A percentile compares a stretch with the other conserved stretches of the same genome.
phyloP scores from a whole-genome alignment of 179 eudicot genomes.

The Corrigiola litoralis region DNA sequence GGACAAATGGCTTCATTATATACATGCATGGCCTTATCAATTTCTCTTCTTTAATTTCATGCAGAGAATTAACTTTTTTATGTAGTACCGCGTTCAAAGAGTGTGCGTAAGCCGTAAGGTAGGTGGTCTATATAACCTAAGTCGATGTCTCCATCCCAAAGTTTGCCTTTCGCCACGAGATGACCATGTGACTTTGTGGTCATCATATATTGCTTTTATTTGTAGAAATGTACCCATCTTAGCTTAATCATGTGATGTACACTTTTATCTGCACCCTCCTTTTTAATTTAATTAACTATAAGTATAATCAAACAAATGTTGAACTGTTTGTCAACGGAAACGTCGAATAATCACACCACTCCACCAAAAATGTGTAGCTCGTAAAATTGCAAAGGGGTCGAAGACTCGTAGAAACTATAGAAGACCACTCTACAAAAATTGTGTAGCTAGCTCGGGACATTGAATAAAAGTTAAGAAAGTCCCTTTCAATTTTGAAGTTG shows the following conservation, averaged over 20 bases:
- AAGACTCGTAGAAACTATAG: background rate
- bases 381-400: background rate
- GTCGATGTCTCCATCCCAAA: conserved; percentile 12
- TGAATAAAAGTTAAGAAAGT: conserved; percentile 1
- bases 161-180: conserved; percentile 22
- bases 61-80: no score
- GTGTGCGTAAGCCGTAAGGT: background rate
- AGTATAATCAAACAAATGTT: background rate
- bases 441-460: conserved; percentile 2
- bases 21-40: no score
- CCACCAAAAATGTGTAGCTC: no score
- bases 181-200: conserved; percentile 31
- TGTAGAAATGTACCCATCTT: background rate
- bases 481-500: conserved; percentile 8
- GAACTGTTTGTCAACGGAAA: background rate
- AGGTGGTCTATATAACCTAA: conserved; percentile 19
- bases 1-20: no score
- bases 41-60: no score
- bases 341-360: no score
- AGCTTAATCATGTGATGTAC: conserved; percentile 20
- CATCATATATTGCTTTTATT: conserved; percentile 8
- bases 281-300: background rate
- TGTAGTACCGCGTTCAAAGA: background rate
- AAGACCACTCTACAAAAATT: background rate
- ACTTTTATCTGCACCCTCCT: conserved; percentile 5